Conservation (phyloP, 2,329 filamentous ascomycete species). For the Lecanicillium sp. region DNA sequence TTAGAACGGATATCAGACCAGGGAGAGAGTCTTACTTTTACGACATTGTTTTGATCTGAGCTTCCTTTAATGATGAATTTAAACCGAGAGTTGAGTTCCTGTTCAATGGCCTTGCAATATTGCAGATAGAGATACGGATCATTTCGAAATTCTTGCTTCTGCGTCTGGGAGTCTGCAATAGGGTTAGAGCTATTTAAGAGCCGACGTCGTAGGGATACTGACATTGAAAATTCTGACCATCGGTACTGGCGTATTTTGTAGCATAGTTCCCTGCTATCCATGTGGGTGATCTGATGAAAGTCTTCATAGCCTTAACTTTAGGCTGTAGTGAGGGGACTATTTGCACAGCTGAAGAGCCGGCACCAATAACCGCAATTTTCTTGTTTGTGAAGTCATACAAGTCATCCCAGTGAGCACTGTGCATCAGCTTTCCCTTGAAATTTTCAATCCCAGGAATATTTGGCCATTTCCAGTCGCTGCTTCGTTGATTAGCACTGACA, state of each 20-base stretch:
- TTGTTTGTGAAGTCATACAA: slow-evolving; percentile 40
- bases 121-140: no score
- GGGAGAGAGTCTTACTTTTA: no score
- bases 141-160: no score
- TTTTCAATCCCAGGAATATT: slow-evolving; percentile 33
- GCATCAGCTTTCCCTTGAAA: slow-evolving; percentile 41
- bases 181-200: no score
- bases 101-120: no score
- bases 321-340: slow-evolving; percentile 44
- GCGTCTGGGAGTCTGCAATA: no score
- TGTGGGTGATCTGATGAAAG: slow-evolving; percentile 56
- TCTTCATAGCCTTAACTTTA: slow-evolving; percentile 43
- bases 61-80: no score
- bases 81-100: no score
- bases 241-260: slow-evolving; percentile 42
- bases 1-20: no score
- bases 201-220: no score
- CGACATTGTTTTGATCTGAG: no score
- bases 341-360: slow-evolving; percentile 46
- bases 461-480: slow-evolving; percentile 38
- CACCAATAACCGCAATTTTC: slow-evolving; percentile 41
- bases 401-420: slow-evolving; percentile 44
- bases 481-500: background rate
- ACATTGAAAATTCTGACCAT: slow-evolving; percentile 49
- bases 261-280: slow-evolving; percentile 61